Base-by-base conservation (phyloP, 345 rosid genomes). In the Geranium rotundifolium region DNA sequence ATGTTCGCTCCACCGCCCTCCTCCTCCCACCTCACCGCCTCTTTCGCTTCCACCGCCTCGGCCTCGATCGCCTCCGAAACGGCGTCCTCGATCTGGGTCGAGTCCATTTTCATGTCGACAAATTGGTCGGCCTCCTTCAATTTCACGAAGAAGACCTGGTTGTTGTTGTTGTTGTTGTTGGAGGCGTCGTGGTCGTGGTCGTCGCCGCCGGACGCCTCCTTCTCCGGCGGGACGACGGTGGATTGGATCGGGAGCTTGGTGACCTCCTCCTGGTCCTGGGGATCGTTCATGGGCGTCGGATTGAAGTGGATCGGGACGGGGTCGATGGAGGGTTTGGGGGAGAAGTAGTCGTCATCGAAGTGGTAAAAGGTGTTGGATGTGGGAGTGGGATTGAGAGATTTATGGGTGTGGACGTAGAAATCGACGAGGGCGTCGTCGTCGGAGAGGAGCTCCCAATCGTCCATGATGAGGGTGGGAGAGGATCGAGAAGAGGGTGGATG, bases 101-200 rank as follows among this genome's bases (percentile, higher is more conserved):
- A 72, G 75, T 80, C 90, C 85, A 87, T 17, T 82, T 77, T 91
- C 91, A 84, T 85, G 96, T 92, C 98, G 93, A 72, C 91, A 68
- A 85, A 92, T 92, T 92, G 78, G 76, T 92, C 81, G 73, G 74
- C 76, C 76, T 86, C 93, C 84, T 78, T 86, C 79, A 70, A 70
- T 74, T 80, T 89, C 85, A 81, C 89, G 82, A 91, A 91, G 95
- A 82, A 89, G 71, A 92, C 85, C 72, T 83, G 87, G 46, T 95
- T 84, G 29, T 76, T 85, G 69, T 80, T 75, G 54, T 86, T 90
- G 71, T 77, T 85, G 73, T 81, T 89, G 57, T 74, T 63, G 62
- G 60, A 75, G 54, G 64, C 67, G 19, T 18, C 63, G 19, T 69
- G n/a, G n/a, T n/a, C n/a, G n/a, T n/a, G n/a, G n/a, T n/a, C 72